phyloP scores from a whole-genome alignment of 2,329 filamentous ascomycete genomes.

The Penicillium paneum region DNA sequence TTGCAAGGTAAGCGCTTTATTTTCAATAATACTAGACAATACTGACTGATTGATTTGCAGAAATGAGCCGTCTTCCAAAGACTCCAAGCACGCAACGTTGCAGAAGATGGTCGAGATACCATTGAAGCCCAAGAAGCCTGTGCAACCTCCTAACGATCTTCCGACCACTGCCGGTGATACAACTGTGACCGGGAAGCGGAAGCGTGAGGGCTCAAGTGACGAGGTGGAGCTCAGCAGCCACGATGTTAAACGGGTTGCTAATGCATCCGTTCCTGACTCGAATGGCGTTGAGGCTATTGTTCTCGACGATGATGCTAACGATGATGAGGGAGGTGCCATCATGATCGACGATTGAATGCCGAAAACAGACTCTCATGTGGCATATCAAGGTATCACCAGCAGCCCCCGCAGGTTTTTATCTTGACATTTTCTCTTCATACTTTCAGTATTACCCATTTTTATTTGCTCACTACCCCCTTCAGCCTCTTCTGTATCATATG shows the following conservation, averaged over 20 bases:
- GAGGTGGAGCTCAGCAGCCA: constrained; percentile 31
- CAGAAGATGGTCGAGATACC: constrained; percentile 47
- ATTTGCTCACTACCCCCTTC: neutral
- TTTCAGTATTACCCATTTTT: constrained; percentile 7
- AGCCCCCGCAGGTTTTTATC: neutral
- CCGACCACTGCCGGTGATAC: constrained; percentile 22
- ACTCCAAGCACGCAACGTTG: constrained; percentile 42
- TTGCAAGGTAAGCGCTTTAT: constrained; percentile 34
- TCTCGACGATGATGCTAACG: constrained; percentile 41
- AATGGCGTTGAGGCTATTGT: constrained; percentile 37
- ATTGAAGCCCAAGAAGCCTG: constrained; percentile 42
- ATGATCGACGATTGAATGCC: constrained; percentile 59
- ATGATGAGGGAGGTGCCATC: constrained; percentile 58
- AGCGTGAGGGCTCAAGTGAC: constrained; percentile 46
- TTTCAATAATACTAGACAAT: neutral
- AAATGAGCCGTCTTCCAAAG: constrained; percentile 31
- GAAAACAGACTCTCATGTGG: neutral
- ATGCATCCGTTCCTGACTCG: constrained; percentile 42
- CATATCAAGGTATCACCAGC: neutral
- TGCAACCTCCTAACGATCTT: constrained; percentile 33
- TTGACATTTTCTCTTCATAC: neutral
- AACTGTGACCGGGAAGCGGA: constrained; percentile 37
- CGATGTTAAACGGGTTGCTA: constrained; percentile 41
- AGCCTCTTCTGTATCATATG: constrained; percentile 16
- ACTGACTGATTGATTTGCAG: constrained; percentile 21